These are phyloP conservation scores for Gymnopilus dilepis DNA, from an alignment of 768 basidiomycete genomes.

Conservation along the genomic window DNA sequence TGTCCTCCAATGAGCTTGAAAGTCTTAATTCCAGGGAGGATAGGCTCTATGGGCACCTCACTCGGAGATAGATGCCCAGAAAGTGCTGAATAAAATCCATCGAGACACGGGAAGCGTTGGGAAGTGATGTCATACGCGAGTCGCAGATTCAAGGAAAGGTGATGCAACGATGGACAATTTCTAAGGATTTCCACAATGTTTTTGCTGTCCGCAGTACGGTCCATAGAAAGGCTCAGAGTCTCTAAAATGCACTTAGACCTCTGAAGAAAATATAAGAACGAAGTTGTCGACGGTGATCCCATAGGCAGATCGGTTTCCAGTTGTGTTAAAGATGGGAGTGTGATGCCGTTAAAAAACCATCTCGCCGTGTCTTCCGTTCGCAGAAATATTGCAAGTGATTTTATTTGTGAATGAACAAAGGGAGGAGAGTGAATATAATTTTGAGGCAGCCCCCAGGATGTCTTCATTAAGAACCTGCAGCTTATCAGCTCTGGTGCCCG, in stretches of 20 bases:
- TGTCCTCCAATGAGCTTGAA: neutral
- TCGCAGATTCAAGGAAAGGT: neutral
- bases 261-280: neutral
- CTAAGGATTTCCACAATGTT: neutral
- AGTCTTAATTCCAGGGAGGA: neutral
- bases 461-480: too few species aligned
- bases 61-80: neutral
- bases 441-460: too few species aligned
- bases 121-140: too few species aligned
- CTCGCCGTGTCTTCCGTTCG: neutral
- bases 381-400: neutral
- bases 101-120: too few species aligned
- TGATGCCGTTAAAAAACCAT: neutral
- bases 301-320: too few species aligned
- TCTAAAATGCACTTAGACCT: neutral
- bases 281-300: too few species aligned
- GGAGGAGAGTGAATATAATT: too few species aligned
- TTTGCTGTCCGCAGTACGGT: neutral
- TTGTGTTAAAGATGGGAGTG: neutral
- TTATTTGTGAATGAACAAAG: neutral
- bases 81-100: neutral
- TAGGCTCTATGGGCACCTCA: neutral
- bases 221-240: neutral
- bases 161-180: neutral
- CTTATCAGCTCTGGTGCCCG: neutral